Evolutionary conservation across 2,329 filamentous ascomycete species (phyloP).

Genomic region (Diaporthe sp.): DNA sequence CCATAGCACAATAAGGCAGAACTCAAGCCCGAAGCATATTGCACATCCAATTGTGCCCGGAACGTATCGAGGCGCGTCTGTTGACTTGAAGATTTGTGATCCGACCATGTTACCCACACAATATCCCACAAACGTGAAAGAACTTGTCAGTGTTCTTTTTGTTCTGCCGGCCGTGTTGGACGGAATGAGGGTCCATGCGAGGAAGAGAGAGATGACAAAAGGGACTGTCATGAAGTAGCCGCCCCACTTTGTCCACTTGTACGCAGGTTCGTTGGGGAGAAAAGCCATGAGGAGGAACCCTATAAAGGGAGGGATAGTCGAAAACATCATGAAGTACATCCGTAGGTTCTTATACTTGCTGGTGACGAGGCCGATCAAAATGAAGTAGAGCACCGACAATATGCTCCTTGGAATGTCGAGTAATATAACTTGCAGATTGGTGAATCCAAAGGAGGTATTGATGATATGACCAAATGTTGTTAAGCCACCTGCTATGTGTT

Average conservation of each 20-base stretch:
- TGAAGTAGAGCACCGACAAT: slow-evolving; percentile 48
- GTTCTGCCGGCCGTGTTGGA: slow-evolving; percentile 58
- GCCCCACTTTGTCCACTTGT: slow-evolving; percentile 51
- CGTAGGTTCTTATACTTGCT: slow-evolving; percentile 47
- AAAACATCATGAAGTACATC: slow-evolving; percentile 51
- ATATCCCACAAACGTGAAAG: slow-evolving; percentile 57
- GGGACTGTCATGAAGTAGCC: slow-evolving; percentile 50
- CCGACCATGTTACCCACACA: slow-evolving; percentile 60
- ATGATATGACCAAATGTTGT: slow-evolving; percentile 43
- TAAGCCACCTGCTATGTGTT: slow-evolving; percentile 33
- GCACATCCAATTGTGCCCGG: slow-evolving; percentile 53
- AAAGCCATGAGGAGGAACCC: slow-evolving; percentile 50
- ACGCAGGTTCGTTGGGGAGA: slow-evolving; percentile 45
- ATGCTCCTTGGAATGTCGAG: slow-evolving; percentile 48
- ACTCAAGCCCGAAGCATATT: slow-evolving; percentile 50
- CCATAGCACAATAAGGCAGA: slow-evolving; percentile 51
- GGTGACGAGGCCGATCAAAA: slow-evolving; percentile 46
- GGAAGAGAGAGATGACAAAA: slow-evolving; percentile 45
- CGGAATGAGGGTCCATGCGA: slow-evolving; percentile 51
- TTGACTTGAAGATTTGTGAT: slow-evolving; percentile 55
- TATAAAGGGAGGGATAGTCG: slow-evolving; percentile 46
- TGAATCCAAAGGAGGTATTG: slow-evolving; percentile 49
- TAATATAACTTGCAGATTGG: slow-evolving; percentile 49
- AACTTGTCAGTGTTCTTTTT: slow-evolving; percentile 56
- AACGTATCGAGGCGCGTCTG: slow-evolving; percentile 56